phyloP scores from a whole-genome alignment of 306 rosid genomes.

The Mimosa pudica region DNA sequence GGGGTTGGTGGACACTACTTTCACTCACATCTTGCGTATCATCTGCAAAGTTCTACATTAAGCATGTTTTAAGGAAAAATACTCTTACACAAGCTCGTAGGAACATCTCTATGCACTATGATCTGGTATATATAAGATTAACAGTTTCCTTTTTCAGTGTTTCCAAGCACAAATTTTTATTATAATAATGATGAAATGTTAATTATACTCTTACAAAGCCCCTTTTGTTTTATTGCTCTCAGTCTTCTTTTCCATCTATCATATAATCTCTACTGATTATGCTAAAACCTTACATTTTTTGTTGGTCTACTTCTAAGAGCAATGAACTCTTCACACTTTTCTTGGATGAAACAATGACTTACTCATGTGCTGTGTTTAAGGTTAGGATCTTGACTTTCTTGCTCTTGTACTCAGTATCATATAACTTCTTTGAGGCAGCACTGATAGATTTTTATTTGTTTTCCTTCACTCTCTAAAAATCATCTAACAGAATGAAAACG shows the following conservation, averaged over 20 bases:
- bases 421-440: constrained; percentile 13
- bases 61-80: constrained; percentile 72
- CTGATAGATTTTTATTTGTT: background rate
- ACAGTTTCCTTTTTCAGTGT: too few relatives aligned
- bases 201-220: background rate
- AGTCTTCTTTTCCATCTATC: background rate
- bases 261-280: background rate
- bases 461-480: background rate
- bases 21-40: constrained; percentile 69
- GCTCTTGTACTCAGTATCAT: background rate
- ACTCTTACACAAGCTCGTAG: constrained; percentile 85
- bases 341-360: constrained; percentile 89
- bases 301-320: constrained; percentile 59
- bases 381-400: constrained; percentile 42
- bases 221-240: constrained; percentile 7
- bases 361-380: constrained; percentile 83
- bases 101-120: constrained; percentile 89
- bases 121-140: constrained; percentile 62
- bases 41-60: constrained; percentile 73
- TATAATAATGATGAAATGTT: too few relatives aligned
- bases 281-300: constrained; percentile 25
- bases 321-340: constrained; percentile 83
- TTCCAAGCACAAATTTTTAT: too few relatives aligned
- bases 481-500: constrained; percentile 54
- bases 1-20: constrained; percentile 97